Evolutionary conservation across 2,329 filamentous ascomycete genomes (phyloP), one percentile per base, ranked within the genome.

Genomic region (Sclerotinia subarctica): DNA sequence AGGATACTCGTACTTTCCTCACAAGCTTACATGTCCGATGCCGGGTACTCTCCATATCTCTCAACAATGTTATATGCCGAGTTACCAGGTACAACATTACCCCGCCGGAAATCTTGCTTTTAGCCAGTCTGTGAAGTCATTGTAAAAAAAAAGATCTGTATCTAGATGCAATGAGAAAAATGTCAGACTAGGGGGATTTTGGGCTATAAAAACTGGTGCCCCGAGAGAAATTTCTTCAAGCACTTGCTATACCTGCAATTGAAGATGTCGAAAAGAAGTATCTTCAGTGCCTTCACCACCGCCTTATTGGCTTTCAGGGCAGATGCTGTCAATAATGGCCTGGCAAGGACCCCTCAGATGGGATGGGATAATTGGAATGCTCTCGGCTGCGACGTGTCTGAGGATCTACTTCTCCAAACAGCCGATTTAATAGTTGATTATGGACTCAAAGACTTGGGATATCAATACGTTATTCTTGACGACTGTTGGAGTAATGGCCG

Each of bases 391-490:
- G 77, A 83, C 66, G 84, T 86, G 66, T 81, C 80, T 64, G 82
- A 85, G 72, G 76, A 76, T 3, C 78, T 82, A n/a, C 82, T 87
- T 70, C 70, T 84, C 10, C 77, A 78, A 35, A 80, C 82, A 0
- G 84, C 82, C 0, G 72, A 83, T 52, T 76, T 81, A 46, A 78
- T 86, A 49, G 78, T 85, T 26, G 77, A 81, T 11, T 78, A 82
- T 3, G 85, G 82, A 3, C 79, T 85, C 17, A 81, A 81, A 74
- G 82, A 84, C 52, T 78, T 81, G 4, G 86, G 86, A 2, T 88
- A 88, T 73, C 76, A 82, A 26, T 87, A 88, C 66, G 82, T 88
- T 67, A 85, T 76, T 49, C 77, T 85, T 1, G 84, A 86, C 70
- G 84, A 86, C 71, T 85, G 83, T 74, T 85, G 84, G 84, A 79